Conservation (phyloP, 495 filamentous ascomycete species). For the Lasiosphaeria miniovina region DNA sequence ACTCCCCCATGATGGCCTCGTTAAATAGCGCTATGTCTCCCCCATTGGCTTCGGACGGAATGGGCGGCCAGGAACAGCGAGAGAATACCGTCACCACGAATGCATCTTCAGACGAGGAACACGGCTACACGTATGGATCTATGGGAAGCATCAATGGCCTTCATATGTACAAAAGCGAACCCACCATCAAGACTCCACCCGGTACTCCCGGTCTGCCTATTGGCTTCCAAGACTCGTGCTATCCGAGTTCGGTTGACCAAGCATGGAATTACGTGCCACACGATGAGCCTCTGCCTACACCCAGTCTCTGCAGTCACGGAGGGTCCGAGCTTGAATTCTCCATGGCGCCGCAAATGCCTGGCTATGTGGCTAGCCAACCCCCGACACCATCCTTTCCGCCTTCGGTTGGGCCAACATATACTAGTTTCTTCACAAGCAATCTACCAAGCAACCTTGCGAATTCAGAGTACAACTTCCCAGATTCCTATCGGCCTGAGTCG, state of each 20-base stretch:
- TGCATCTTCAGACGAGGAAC: slow-evolving; percentile 37
- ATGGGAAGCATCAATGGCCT: slow-evolving; percentile 18
- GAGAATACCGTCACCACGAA: slow-evolving; percentile 32
- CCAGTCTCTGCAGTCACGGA: slow-evolving; percentile 41
- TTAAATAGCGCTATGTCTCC: slow-evolving; percentile 35
- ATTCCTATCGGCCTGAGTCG: slow-evolving; percentile 39
- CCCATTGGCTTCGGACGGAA: slow-evolving; percentile 24
- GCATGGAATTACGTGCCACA: slow-evolving; percentile 33
- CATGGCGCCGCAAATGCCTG: slow-evolving; percentile 35
- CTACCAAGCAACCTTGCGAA: slow-evolving; percentile 29
- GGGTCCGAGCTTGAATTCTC: slow-evolving; percentile 41
- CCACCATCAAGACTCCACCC: slow-evolving; percentile 44
- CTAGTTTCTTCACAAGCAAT: slow-evolving; percentile 26
- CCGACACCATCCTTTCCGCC: slow-evolving; percentile 42
- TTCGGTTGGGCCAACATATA: slow-evolving; percentile 36
- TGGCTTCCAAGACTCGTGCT: slow-evolving; percentile 34
- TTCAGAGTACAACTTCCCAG: slow-evolving; percentile 42
- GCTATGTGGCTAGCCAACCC: slow-evolving; percentile 42
- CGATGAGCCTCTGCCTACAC: slow-evolving; percentile 44
- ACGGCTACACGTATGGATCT: slow-evolving; percentile 30
- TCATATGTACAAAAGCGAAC: slow-evolving; percentile 31
- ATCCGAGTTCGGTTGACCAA: slow-evolving; percentile 25
- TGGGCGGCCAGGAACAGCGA: slow-evolving; percentile 23
- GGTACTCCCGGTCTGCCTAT: slow-evolving; percentile 40
- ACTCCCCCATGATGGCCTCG: slow-evolving; percentile 36